Conservation (phyloP, 371 early-diverging fungal species). For the Funneliformis caledonium region DNA sequence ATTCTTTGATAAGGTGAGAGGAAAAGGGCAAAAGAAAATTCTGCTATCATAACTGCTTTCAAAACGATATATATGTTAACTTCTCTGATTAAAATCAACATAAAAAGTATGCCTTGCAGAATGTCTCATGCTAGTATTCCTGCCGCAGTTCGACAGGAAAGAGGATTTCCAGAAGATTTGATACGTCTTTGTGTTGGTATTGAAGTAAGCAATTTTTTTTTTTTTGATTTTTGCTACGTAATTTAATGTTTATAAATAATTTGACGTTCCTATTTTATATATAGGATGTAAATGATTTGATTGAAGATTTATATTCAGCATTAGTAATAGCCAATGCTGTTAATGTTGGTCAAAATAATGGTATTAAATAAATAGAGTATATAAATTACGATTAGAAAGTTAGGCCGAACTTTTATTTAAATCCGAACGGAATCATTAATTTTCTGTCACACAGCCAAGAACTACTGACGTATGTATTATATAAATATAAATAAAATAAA, state of each 20-base stretch:
- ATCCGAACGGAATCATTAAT: not conserved
- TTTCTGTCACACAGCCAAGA: not conserved
- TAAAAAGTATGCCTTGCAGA: constrained; percentile 88
- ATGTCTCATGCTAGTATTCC: constrained; percentile 98
- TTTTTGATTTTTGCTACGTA: not conserved
- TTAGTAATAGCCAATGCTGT: constrained; percentile 75
- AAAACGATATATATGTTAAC: not conserved
- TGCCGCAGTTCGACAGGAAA: constrained; percentile 82
- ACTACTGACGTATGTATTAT: not conserved
- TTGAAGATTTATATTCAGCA: constrained; percentile 86
- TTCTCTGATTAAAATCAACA: not conserved
- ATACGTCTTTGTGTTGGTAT: constrained; percentile 97
- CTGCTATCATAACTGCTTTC: not conserved
- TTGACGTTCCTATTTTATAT: too few species aligned
- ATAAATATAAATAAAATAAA: too few species aligned
- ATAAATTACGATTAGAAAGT: too few species aligned
- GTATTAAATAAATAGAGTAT: too few species aligned
- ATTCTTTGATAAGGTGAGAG: constrained; percentile 87
- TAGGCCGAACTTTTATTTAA: too few species aligned
- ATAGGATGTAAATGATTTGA: constrained; percentile 84
- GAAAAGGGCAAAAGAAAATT: not conserved
- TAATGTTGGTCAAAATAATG: not conserved
- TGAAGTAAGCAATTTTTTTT: constrained; percentile 53
- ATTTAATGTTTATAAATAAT: not conserved
- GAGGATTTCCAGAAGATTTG: constrained; percentile 90